These are phyloP conservation scores for Aspergillus oerlinghausenensis DNA, from an alignment of 2,329 filamentous ascomycete genomes.

Conservation along the genomic window DNA sequence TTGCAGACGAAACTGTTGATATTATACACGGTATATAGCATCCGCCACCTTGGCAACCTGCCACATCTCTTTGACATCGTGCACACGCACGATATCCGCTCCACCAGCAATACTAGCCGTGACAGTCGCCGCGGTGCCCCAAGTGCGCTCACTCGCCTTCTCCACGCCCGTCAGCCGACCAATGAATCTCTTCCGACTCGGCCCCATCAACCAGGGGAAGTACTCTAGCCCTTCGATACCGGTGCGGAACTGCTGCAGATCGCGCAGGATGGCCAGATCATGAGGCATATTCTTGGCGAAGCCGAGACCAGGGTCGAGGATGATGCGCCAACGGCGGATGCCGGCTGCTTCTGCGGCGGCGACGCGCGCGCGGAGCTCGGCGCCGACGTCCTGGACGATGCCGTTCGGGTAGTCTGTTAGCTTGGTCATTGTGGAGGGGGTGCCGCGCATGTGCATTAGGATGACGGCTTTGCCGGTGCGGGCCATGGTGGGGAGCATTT, in stretches of 20 bases:
- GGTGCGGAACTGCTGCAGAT: constrained; percentile 58
- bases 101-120: constrained; percentile 80
- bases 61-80: constrained; percentile 83
- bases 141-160: constrained; percentile 65
- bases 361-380: constrained; percentile 67
- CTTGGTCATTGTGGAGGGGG: constrained; percentile 72
- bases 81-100: constrained; percentile 86
- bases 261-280: constrained; percentile 73
- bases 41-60: constrained; percentile 83
- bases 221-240: constrained; percentile 40
- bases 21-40: constrained; percentile 68
- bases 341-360: constrained; percentile 74
- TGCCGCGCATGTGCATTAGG: constrained; percentile 93
- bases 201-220: constrained; percentile 85
- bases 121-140: constrained; percentile 85
- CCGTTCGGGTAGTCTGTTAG: constrained; percentile 66
- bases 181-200: constrained; percentile 85
- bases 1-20: neutral
- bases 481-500: constrained; percentile 79
- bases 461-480: constrained; percentile 71
- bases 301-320: constrained; percentile 88
- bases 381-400: constrained; percentile 59
- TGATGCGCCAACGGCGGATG: constrained; percentile 85
- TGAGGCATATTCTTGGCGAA: constrained; percentile 83
- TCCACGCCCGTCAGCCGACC: constrained; percentile 73